Conservation (phyloP, 345 rosid genomes). For the Limnanthes douglasii region DNA sequence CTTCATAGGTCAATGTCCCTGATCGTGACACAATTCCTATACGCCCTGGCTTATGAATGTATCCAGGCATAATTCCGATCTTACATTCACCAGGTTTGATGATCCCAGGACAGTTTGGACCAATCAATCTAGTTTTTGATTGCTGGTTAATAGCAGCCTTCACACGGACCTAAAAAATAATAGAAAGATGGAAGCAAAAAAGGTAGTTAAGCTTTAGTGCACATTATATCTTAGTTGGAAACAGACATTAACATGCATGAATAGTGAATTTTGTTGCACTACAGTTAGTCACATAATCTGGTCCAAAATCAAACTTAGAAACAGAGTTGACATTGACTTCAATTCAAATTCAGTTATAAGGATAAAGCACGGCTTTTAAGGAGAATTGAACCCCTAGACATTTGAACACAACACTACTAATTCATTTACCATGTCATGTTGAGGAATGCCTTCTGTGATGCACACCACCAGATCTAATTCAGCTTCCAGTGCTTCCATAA, state of each 20-base stretch:
- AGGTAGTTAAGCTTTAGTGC: too few relatives aligned
- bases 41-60: conserved; percentile 84
- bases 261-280: too few relatives aligned
- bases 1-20: conserved; percentile 93
- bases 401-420: too few relatives aligned
- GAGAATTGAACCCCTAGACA: too few relatives aligned
- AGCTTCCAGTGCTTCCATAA: conserved; percentile 79
- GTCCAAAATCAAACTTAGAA: too few relatives aligned
- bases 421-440: conserved; percentile 79
- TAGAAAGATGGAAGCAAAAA: background rate
- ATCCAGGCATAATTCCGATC: conserved; percentile 93
- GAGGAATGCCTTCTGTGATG: conserved; percentile 83
- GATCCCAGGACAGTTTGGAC: conserved; percentile 91
- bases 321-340: too few relatives aligned
- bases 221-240: too few relatives aligned
- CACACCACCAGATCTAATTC: conserved; percentile 79
- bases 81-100: conserved; percentile 93
- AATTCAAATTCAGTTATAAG: too few relatives aligned
- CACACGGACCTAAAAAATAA: conserved; percentile 43
- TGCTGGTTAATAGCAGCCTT: conserved; percentile 72
- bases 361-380: too few relatives aligned
- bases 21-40: conserved; percentile 92
- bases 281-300: too few relatives aligned
- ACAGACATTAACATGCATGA: background rate
- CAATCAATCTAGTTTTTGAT: conserved; percentile 66